These are phyloP conservation scores for Leishmania guyanensis DNA, from an alignment of 208 protist genomes.

Conservation along the genomic window DNA sequence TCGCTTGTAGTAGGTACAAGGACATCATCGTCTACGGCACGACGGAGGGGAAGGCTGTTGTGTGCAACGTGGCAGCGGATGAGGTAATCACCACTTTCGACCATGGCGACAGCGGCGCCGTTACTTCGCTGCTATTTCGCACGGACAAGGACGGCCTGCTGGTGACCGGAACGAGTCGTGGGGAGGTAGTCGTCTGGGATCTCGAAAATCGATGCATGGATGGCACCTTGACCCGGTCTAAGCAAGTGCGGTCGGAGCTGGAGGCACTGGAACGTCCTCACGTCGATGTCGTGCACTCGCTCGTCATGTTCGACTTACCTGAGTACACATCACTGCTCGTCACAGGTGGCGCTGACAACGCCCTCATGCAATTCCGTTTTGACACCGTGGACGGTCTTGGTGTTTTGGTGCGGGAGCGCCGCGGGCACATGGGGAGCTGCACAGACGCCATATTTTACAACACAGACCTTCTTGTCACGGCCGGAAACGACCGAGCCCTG, in stretches of 20 bases:
- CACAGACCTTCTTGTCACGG: constrained; percentile 78
- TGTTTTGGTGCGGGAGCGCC: constrained; percentile 79
- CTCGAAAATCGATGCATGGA: constrained; percentile 81
- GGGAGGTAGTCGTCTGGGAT: constrained; percentile 89
- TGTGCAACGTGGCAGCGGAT: constrained; percentile 62
- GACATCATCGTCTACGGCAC: constrained; percentile 89
- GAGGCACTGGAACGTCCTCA: constrained; percentile 79
- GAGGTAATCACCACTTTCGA: constrained; percentile 79
- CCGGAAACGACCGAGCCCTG: constrained; percentile 73
- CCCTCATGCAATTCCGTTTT: constrained; percentile 89
- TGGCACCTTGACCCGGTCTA: constrained; percentile 77
- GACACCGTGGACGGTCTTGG: constrained; percentile 88
- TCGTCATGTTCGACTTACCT: constrained; percentile 59
- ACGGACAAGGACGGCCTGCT: constrained; percentile 76
- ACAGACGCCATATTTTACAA: constrained; percentile 87
- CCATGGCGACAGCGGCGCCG: constrained; percentile 54
- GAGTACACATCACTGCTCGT: constrained; percentile 56
- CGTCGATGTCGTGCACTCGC: constrained; percentile 69
- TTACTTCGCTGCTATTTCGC: constrained; percentile 86
- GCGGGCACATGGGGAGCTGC: constrained; percentile 85
- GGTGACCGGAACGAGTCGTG: constrained; percentile 70
- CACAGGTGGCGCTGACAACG: constrained; percentile 89
- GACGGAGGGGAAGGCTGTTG: constrained; percentile 62
- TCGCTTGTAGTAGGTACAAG: constrained; percentile 76
- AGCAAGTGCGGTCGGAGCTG: constrained; percentile 68